Base-by-base conservation (phyloP, 768 basidiomycete genomes). In the Suillus spraguei region DNA sequence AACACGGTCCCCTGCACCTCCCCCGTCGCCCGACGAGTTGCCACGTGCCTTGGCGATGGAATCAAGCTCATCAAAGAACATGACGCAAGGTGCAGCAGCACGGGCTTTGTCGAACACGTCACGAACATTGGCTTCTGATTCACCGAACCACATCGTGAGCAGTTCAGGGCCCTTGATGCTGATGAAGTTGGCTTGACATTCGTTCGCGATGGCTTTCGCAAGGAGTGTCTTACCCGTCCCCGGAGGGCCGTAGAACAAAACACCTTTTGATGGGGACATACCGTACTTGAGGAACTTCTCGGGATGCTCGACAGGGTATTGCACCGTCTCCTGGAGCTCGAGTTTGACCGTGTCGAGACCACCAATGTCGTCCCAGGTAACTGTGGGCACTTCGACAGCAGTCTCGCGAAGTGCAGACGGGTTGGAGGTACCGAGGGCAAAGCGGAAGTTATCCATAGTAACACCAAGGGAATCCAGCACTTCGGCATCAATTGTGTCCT, bases 201-300 rank as follows among this genome's bases (percentile, higher is more conserved):
- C 97, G 76, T 98, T 96, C 69, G 97, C 97, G 73, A 99, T 98
- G 64, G 97, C 97, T 82, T 99, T 99, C 61, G 97, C 97, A 62
- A 99, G 86, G 69, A 99, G 75, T 24, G 97, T 99, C 83, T 99
- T 99, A 92, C 97, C 97, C 66, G 97, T 99, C 86, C 97, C 97
- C 69, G 97, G 97, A 75, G 97, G 97, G 52, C 97, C 97, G 77
- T 99, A 99, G 87, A 99, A 99, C 71, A 99, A 79, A 53, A 99
- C 97, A 88, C 97, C 97, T 83, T 99, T 99, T 39, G 95, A 97
- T 5, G 97, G 97, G 33, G 94, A 95, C 97, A 99, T 99, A 69
- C 97, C 97, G 72, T 99, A 99, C 83, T 99, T 99, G 90, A 99
- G 84, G 95, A 99, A 99, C 83, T 99, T 99, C 77, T 99, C 97